phyloP scores from a whole-genome alignment of 2,329 filamentous ascomycete species.

The Apiospora malaysiana region DNA sequence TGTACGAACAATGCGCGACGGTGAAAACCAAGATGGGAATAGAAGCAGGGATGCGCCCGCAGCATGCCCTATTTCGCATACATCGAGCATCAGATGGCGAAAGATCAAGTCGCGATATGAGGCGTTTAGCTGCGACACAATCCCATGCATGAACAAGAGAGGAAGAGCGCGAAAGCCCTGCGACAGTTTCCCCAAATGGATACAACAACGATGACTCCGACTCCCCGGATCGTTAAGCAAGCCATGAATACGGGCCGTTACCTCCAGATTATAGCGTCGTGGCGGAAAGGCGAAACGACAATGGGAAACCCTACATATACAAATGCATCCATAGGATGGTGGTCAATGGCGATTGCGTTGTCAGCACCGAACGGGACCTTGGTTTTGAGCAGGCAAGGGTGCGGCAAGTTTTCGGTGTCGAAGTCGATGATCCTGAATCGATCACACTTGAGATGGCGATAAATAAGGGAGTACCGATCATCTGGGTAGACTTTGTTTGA shows the following conservation, averaged over 20 bases:
- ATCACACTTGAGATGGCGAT: not conserved
- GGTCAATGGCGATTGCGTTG: not conserved
- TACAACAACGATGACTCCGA: no score
- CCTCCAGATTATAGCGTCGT: not conserved
- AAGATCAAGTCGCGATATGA: no score
- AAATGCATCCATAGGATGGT: not conserved
- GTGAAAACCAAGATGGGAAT: no score
- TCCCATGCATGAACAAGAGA: no score
- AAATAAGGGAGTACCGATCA: not conserved
- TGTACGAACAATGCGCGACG: no score
- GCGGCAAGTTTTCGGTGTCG: not conserved
- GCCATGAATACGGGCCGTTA: not conserved
- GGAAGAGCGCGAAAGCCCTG: no score
- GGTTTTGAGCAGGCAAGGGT: not conserved
- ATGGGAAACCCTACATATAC: not conserved
- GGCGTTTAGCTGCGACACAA: no score
- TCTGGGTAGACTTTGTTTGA: slow-evolving; percentile 1
- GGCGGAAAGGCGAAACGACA: not conserved
- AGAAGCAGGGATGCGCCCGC: no score
- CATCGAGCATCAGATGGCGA: no score
- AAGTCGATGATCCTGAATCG: not conserved
- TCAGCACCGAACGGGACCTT: not conserved
- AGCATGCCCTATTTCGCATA: no score
- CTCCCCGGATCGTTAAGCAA: no score
- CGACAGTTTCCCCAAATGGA: no score